phyloP scores from a whole-genome alignment of 2,329 filamentous ascomycete genomes.

The Helminthosporium solani region DNA sequence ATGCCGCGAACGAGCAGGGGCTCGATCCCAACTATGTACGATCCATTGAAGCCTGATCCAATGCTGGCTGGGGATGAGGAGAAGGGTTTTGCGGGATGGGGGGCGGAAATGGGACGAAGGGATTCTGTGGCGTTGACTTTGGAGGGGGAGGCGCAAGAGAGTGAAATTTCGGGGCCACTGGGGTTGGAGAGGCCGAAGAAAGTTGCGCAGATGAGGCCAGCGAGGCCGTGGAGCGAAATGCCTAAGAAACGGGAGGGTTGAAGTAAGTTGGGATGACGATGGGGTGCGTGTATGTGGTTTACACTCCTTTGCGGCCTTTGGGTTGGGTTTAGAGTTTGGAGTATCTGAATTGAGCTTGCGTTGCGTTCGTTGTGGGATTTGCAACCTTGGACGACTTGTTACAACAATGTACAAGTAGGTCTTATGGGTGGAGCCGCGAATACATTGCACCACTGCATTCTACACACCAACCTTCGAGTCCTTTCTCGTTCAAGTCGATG shows the following conservation, averaged over 20 bases:
- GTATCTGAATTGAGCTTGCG: too few relatives aligned
- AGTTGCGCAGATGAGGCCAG: slow-evolving; percentile 19
- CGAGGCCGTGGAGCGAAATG: slow-evolving; percentile 32
- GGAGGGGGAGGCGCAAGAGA: slow-evolving; percentile 3
- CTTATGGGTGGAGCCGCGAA: too few relatives aligned
- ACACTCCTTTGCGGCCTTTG: too few relatives aligned
- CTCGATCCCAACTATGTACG: slow-evolving; percentile 27
- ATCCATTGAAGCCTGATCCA: slow-evolving; percentile 17
- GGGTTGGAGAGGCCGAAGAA: slow-evolving; percentile 19
- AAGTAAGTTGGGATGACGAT: too few relatives aligned
- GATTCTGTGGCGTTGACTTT: slow-evolving; percentile 19
- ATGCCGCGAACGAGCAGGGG: slow-evolving; percentile 13
- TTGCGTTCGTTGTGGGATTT: too few relatives aligned
- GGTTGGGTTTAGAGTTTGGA: too few relatives aligned
- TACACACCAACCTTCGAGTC: too few relatives aligned
- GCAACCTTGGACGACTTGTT: too few relatives aligned
- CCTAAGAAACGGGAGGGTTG: slow-evolving; percentile 8
- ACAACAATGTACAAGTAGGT: too few relatives aligned
- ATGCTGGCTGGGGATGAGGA: slow-evolving; percentile 13
- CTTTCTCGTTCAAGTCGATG: too few relatives aligned
- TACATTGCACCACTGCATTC: too few relatives aligned
- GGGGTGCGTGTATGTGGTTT: too few relatives aligned
- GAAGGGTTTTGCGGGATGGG: slow-evolving; percentile 10
- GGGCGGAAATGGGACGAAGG: slow-evolving; percentile 12
- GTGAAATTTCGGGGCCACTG: slow-evolving; percentile 20